Conservation (phyloP, 2,329 filamentous ascomycete species). For the Aspergillus quadrilineatus region DNA sequence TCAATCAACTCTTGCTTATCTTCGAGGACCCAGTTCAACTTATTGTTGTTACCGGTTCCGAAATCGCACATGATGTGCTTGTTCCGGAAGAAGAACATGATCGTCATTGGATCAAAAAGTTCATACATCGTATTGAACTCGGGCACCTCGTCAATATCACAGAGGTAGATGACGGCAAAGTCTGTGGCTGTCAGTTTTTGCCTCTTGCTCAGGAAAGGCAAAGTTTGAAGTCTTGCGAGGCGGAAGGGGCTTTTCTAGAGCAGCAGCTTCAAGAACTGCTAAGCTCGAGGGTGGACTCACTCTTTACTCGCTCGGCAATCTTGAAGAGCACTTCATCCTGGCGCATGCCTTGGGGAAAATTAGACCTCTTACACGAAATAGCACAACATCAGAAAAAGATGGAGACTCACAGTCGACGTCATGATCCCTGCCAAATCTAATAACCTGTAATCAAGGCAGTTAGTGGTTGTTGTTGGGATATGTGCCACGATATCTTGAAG, state of each 20-base stretch:
- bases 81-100: constrained; percentile 69
- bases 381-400: background rate
- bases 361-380: constrained; percentile 16
- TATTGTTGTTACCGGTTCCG: constrained; percentile 98
- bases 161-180: constrained; percentile 73
- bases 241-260: background rate
- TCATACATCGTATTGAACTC: constrained; percentile 98
- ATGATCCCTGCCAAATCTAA: constrained; percentile 86
- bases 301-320: constrained; percentile 90
- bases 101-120: constrained; percentile 81
- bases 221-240: no score
- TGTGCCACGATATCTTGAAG: background rate
- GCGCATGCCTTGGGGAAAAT: constrained; percentile 55
- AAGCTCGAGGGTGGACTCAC: constrained; percentile 20
- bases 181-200: constrained; percentile 22
- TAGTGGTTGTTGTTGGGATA: background rate
- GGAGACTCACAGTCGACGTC: constrained; percentile 64
- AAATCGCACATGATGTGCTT: constrained; percentile 95
- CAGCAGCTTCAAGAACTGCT: background rate
- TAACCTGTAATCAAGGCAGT: constrained; percentile 56
- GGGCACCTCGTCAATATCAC: constrained; percentile 85
- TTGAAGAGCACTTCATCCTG: constrained; percentile 94
- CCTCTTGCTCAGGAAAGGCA: no score
- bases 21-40: constrained; percentile 92
- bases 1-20: constrained; percentile 99